Percentiles rank a stretch among this genome's conserved stretches.
phyloP scores from a whole-genome alignment of 2,329 filamentous ascomycete genomes.

The Hymenoscyphus occultus region DNA sequence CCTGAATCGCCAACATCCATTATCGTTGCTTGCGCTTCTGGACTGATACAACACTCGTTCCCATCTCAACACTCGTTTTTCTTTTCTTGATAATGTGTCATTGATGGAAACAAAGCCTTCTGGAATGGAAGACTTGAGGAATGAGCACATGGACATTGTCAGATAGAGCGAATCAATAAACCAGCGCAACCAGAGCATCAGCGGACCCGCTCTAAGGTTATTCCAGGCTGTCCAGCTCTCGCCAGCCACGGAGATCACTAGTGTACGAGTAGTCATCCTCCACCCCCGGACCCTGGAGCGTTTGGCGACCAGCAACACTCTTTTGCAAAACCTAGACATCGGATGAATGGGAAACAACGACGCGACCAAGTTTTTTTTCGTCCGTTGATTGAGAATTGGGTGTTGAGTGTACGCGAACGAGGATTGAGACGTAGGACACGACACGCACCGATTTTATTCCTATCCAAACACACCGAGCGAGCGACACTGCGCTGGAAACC shows the following conservation, averaged over 20 bases:
- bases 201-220: not conserved
- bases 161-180: no score
- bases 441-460: not conserved
- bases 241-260: conserved; percentile 1
- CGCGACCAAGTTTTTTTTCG: not conserved
- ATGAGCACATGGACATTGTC: no score
- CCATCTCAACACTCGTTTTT: no score
- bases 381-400: not conserved
- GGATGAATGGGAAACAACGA: conserved; percentile 8
- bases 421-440: not conserved
- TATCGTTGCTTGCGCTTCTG: no score
- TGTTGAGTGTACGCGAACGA: not conserved
- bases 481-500: not conserved
- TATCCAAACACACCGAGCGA: not conserved
- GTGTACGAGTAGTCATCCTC: not conserved
- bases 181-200: not conserved
- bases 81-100: no score
- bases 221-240: not conserved
- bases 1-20: no score
- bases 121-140: no score
- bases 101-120: no score
- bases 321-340: not conserved
- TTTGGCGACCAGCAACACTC: not conserved
- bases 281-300: not conserved
- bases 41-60: no score